Evolutionary conservation across 176 grass and related monocot species (phyloP).

Genomic region (Leersia perrieri): DNA sequence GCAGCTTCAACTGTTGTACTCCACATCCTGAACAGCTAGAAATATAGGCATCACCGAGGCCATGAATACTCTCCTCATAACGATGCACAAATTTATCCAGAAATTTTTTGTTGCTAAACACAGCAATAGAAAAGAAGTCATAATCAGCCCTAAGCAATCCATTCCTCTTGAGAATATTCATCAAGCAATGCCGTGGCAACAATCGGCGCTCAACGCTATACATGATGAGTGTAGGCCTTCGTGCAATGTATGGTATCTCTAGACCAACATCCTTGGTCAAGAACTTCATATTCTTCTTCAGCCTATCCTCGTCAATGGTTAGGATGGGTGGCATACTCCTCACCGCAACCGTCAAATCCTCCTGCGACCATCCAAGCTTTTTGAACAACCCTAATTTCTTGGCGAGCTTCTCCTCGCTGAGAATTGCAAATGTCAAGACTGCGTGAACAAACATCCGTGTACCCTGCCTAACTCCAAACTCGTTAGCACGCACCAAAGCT

Average conservation of each 20-base stretch:
- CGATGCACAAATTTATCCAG: constrained; percentile 26
- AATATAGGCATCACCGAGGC: not conserved
- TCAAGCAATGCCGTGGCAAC: constrained; percentile 38
- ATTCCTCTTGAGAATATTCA: constrained; percentile 34
- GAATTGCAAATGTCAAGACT: not conserved
- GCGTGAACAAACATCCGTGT: not conserved
- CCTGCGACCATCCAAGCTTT: not conserved
- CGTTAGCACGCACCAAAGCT: not conserved
- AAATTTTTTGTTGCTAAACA: constrained; percentile 34
- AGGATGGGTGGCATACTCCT: not conserved
- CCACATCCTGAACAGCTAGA: not conserved
- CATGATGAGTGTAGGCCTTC: constrained; percentile 31
- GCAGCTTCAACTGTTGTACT: not conserved
- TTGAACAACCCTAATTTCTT: not conserved
- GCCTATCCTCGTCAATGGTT: not conserved
- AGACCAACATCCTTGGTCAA: constrained; percentile 10
- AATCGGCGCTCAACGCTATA: constrained; percentile 49
- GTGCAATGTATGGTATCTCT: constrained; percentile 22
- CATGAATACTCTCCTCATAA: constrained; percentile 18
- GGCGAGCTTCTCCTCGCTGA: not conserved
- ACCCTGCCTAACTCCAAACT: not conserved
- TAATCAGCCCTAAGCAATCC: not conserved
- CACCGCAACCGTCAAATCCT: not conserved
- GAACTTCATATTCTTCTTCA: not conserved
- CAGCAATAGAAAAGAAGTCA: not conserved